These are phyloP conservation scores for Cicer bijugum DNA, from an alignment of 306 rosid species.

Conservation along the genomic window DNA sequence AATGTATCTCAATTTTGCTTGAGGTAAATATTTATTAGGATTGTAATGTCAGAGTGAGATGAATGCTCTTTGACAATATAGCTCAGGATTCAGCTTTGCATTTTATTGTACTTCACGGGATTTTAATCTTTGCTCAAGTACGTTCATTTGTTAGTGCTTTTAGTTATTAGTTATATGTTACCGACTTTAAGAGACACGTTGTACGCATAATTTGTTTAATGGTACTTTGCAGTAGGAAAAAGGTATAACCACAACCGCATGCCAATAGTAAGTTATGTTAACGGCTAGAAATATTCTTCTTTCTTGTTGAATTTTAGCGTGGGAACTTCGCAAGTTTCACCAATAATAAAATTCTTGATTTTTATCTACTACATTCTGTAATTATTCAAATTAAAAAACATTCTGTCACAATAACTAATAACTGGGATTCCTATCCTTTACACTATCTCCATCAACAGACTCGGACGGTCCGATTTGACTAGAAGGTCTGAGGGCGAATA, in stretches of 20 bases:
- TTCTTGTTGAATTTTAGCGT: neutral
- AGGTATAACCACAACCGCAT: neutral
- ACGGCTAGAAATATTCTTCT: neutral
- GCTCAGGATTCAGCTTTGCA: slow-evolving; percentile 38
- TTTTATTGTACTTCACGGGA: slow-evolving; percentile 33
- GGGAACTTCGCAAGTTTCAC: neutral
- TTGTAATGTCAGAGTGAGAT: slow-evolving; percentile 51
- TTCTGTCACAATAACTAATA: too few species aligned
- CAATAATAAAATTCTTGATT: neutral
- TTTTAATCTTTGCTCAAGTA: slow-evolving; percentile 30
- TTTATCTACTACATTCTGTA: neutral
- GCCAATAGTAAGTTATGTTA: slow-evolving; percentile 4
- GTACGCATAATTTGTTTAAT: neutral
- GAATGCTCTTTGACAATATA: slow-evolving; percentile 27
- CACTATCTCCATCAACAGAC: too few species aligned
- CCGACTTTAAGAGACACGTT: neutral
- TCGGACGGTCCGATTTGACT: too few species aligned
- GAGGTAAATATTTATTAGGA: slow-evolving; percentile 43
- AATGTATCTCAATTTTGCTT: slow-evolving; percentile 64
- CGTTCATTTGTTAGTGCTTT: slow-evolving; percentile 22
- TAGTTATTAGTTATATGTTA: neutral
- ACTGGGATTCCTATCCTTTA: too few species aligned
- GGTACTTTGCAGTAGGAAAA: neutral
- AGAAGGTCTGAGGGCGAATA: too few species aligned
- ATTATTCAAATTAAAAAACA: too few species aligned